phyloP scores from a whole-genome alignment of 2,329 filamentous ascomycete species.

The Colletotrichum endophyticum region DNA sequence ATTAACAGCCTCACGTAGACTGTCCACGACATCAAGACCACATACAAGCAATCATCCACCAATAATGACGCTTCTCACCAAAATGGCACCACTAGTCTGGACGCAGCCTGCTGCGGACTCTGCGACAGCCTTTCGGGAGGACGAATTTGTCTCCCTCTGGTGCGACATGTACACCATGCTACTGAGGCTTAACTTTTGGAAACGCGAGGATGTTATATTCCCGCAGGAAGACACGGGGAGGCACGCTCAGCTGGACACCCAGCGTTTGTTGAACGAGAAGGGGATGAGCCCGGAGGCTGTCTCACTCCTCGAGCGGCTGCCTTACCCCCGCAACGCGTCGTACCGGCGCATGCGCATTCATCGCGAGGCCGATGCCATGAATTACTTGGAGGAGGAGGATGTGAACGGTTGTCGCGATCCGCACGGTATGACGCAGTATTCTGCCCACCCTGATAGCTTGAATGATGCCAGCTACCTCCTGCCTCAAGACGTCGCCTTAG shows the following conservation, averaged over 20 bases:
- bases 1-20: background rate
- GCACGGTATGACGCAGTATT: background rate
- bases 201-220: background rate
- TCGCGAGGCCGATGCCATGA: background rate
- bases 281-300: background rate
- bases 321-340: background rate
- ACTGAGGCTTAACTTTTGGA: background rate
- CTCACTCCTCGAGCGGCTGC: constrained; percentile 5
- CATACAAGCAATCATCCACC: background rate
- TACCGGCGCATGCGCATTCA: background rate
- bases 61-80: background rate
- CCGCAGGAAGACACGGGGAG: background rate
- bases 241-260: background rate
- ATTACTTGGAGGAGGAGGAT: background rate
- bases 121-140: background rate
- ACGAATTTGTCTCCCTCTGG: constrained; percentile 10
- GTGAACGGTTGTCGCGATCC: background rate
- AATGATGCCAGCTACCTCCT: background rate
- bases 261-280: background rate
- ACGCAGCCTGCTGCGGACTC: background rate
- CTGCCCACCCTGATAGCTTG: background rate
- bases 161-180: background rate
- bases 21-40: background rate
- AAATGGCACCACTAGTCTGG: background rate
- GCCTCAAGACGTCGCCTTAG: background rate